Conservation (phyloP, 1,139 yeast genomes). For the Lodderomyces jiufengensis region DNA sequence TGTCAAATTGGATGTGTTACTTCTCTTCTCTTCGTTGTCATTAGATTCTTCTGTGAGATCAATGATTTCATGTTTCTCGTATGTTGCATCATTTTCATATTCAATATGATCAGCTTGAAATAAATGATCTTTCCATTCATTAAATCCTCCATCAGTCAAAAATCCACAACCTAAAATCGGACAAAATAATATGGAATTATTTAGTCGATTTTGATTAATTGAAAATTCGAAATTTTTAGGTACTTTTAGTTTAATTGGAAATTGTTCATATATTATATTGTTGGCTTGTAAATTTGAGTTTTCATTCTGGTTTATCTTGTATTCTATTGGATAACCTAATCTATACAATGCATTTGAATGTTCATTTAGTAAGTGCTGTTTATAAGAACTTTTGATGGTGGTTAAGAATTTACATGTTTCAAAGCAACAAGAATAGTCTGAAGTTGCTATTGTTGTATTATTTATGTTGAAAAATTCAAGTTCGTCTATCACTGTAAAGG, state of each 20-base stretch:
- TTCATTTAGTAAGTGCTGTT: slow-evolving; percentile 26
- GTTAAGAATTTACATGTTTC: slow-evolving; percentile 29
- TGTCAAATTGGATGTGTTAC: not conserved
- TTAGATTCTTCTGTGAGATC: not conserved
- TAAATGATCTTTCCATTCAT: slow-evolving; percentile 33
- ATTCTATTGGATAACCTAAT: slow-evolving; percentile 34
- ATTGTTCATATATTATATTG: slow-evolving; percentile 17
- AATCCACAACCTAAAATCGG: slow-evolving; percentile 43
- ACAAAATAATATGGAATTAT: slow-evolving; percentile 34
- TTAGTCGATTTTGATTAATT: too few relatives aligned
- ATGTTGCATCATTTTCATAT: not conserved
- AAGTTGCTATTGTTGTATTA: not conserved
- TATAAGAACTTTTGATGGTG: slow-evolving; percentile 29
- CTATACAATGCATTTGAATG: slow-evolving; percentile 24
- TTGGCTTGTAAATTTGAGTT: slow-evolving; percentile 9
- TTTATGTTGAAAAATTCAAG: too few relatives aligned
- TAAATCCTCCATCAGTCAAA: slow-evolving; percentile 37
- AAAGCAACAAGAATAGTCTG: slow-evolving; percentile 30
- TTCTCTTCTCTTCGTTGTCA: not conserved
- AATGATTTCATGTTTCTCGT: not conserved
- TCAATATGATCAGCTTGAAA: slow-evolving; percentile 4
- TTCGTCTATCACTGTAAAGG: too few relatives aligned
- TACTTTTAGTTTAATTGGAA: slow-evolving; percentile 25
- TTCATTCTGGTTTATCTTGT: slow-evolving; percentile 8
- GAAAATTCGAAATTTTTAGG: slow-evolving; percentile 24